phyloP scores from a whole-genome alignment of 768 basidiomycete species.

The Gautieria morchelliformis region DNA sequence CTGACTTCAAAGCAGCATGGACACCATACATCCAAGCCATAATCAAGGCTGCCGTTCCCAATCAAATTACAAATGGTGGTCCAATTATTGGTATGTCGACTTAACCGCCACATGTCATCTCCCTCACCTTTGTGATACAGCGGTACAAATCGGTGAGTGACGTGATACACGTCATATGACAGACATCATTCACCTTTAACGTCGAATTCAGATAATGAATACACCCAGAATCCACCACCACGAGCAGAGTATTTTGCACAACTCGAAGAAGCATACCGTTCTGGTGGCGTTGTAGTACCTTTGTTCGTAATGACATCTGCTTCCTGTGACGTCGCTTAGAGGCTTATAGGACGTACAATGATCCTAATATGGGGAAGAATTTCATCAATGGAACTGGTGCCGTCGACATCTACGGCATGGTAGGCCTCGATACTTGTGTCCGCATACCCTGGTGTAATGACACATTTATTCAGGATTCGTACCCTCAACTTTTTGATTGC shows the following conservation, averaged over 20 bases:
- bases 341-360: constrained; percentile 50
- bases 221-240: constrained; percentile 38
- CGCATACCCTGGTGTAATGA: constrained; percentile 22
- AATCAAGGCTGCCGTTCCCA: constrained; percentile 45
- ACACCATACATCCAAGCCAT: constrained; percentile 60
- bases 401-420: constrained; percentile 60
- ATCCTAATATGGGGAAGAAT: constrained; percentile 45
- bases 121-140: constrained; percentile 19
- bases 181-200: background rate
- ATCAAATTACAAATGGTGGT: constrained; percentile 65
- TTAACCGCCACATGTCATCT: background rate
- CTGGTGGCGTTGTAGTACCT: constrained; percentile 54
- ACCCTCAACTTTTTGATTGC: constrained; percentile 76
- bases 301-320: background rate
- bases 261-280: constrained; percentile 45
- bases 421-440: background rate
- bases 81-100: constrained; percentile 55
- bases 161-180: background rate
- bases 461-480: constrained; percentile 40
- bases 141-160: constrained; percentile 44
- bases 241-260: constrained; percentile 52
- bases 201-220: constrained; percentile 65
- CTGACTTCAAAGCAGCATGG: constrained; percentile 66
- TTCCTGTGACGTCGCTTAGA: constrained; percentile 49
- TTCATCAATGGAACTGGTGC: constrained; percentile 70